A percentile compares a stretch with the other conserved stretches of the same genome.
These are phyloP conservation scores for Aspergillus sp. DNA, from an alignment of 2,329 filamentous ascomycete species.

Conservation along the genomic window DNA sequence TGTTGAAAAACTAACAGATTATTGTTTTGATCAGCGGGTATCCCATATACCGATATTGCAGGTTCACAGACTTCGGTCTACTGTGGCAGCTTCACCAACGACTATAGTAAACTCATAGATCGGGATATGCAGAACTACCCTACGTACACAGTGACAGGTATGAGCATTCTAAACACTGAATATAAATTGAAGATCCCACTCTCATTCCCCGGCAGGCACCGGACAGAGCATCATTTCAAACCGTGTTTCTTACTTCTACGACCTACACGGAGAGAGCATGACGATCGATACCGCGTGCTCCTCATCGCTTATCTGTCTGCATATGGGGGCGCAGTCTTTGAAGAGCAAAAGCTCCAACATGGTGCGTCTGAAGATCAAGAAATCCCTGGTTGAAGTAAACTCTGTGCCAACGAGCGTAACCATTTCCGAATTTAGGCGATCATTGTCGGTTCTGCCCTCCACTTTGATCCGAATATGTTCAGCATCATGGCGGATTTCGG, in stretches of 20 bases:
- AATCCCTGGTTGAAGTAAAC: conserved; percentile 17
- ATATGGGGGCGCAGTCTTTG: conserved; percentile 13
- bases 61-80: background rate
- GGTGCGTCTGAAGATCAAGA: conserved; percentile 18
- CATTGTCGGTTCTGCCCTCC: conserved; percentile 26
- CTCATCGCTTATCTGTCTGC: background rate
- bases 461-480: conserved; percentile 7
- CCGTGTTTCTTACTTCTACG: conserved; percentile 1
- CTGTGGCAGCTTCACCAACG: conserved; percentile 16
- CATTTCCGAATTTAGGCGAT: background rate
- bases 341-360: conserved; percentile 12
- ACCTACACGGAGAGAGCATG: background rate
- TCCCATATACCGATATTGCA: background rate
- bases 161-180: background rate
- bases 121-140: conserved; percentile 12
- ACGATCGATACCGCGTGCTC: conserved; percentile 1
- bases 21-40: background rate
- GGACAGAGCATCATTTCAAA: conserved; percentile 10
- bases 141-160: conserved; percentile 12
- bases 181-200: background rate
- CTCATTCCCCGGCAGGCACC: conserved; percentile 15
- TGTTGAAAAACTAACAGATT: too few relatives aligned
- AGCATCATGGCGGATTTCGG: conserved; percentile 13
- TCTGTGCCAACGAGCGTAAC: background rate
- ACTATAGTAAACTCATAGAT: conserved; percentile 14